Base-by-base conservation (phyloP, 768 basidiomycete species). In the Termitomyces sp. region DNA sequence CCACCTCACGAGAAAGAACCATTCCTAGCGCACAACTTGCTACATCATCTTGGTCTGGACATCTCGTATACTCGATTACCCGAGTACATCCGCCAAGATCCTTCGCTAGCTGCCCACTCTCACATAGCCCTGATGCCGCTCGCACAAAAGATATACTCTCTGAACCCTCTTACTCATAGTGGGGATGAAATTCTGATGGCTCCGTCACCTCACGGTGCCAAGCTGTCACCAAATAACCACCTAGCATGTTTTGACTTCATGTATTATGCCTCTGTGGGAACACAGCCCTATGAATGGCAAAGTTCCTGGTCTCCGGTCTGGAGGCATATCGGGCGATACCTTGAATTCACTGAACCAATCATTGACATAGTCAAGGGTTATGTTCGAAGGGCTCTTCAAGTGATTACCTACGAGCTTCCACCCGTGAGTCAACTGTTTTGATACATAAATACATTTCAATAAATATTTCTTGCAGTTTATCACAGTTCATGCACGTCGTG, bases 401-500 rank as follows among this genome's bases (percentile, higher is more conserved):
- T 70, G 4, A 56, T 61, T 29, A 58, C 64, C 38, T 66, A 70
- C 17, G 65, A 72, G 48, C 60, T 75, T 38, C 78, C 79, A 11
- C 72, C 70, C 7, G 76, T 77, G 53, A 73, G 73, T 71, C 17
- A 7, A 25, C 46, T 29, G 7, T 15, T 40, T 40, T 40, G 10
- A 32, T n/a, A 9, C 65, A 12, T 42, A 10, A 20, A 17, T 38
- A 56, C 31, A 7, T 42, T 15, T 17, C 40, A 60, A 17, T 10
- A n/a, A 40, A 11, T 31, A 37, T 49, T 10, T 45, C 1, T 29
- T 46, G n/a, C 50, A 77, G 76, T 73, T 77, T 60, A 81, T 84
- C 62, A 72, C 79, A 6, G 70, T 84, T 15, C 83, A 83, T 63
- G 70, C 77, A 31, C 78, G 83, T 31, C 76, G 77, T 6, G 78